Percentiles rank a stretch among this genome's conserved stretches.
phyloP scores from a whole-genome alignment of 352 stramenopile genomes.

The Phytophthora crassamura region DNA sequence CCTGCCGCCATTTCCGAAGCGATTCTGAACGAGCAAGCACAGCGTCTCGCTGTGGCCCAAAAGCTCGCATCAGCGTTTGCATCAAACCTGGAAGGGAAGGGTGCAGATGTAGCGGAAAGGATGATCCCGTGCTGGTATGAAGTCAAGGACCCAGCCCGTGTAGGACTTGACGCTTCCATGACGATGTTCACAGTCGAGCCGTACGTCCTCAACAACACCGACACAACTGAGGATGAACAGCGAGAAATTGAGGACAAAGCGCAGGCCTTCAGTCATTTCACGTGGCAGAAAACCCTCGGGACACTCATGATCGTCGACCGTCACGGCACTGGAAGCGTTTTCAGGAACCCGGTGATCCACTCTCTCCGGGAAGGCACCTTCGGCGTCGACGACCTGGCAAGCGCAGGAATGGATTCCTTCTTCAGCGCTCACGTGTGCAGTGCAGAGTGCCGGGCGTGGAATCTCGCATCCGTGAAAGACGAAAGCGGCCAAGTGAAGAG shows the following conservation, averaged over 20 bases:
- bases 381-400: neutral
- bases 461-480: neutral
- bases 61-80: neutral
- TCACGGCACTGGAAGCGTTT: neutral
- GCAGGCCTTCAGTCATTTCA: too few species aligned
- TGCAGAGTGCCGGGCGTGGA: neutral
- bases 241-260: conserved; percentile 3
- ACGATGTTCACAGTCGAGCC: neutral
- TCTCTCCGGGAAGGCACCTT: neutral
- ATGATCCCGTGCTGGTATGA: neutral
- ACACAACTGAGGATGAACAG: too few species aligned
- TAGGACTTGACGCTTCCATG: neutral
- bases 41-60: neutral
- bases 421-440: neutral
- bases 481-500: neutral
- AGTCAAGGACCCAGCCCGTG: neutral
- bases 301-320: neutral
- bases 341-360: conserved; percentile 1
- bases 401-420: neutral
- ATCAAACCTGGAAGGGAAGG: neutral
- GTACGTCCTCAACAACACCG: neutral
- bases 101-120: neutral
- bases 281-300: too few species aligned
- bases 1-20: neutral
- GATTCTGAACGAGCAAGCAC: neutral